These are phyloP conservation scores for Dendrocalamus latiflorus DNA, from an alignment of 202 grass and related monocot species.

Conservation along the genomic window DNA sequence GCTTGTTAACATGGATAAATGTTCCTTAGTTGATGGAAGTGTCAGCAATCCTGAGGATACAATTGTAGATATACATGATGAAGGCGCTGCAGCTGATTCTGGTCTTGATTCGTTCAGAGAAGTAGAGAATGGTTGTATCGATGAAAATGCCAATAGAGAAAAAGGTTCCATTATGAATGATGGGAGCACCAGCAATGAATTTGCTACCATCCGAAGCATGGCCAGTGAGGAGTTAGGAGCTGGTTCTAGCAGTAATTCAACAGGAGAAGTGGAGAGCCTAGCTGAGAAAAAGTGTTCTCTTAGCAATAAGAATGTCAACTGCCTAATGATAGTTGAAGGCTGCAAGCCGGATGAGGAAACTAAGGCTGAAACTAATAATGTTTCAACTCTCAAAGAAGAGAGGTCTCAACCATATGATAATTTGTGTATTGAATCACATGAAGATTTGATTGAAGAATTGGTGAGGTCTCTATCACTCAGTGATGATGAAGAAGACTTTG, in stretches of 20 bases:
- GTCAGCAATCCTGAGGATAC: background rate
- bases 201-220: conserved; percentile 1
- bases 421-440: conserved; percentile 32
- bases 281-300: background rate
- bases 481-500: conserved; percentile 47
- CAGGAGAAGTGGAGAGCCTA: background rate
- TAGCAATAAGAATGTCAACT: conserved; percentile 11
- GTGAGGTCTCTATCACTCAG: conserved; percentile 43
- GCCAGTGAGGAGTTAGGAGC: background rate
- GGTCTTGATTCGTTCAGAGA: background rate
- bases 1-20: background rate
- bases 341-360: conserved; percentile 21
- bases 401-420: background rate
- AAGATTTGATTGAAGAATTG: conserved; percentile 52
- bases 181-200: background rate
- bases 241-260: background rate
- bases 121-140: background rate
- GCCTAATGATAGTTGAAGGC: background rate
- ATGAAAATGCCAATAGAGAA: background rate
- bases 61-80: conserved; percentile 2
- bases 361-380: background rate
- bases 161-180: background rate
- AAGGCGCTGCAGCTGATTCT: background rate
- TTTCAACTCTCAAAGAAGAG: background rate
- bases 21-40: background rate